phyloP scores from a whole-genome alignment of 2,329 filamentous ascomycete species.

The Scedosporium aurantiacum region DNA sequence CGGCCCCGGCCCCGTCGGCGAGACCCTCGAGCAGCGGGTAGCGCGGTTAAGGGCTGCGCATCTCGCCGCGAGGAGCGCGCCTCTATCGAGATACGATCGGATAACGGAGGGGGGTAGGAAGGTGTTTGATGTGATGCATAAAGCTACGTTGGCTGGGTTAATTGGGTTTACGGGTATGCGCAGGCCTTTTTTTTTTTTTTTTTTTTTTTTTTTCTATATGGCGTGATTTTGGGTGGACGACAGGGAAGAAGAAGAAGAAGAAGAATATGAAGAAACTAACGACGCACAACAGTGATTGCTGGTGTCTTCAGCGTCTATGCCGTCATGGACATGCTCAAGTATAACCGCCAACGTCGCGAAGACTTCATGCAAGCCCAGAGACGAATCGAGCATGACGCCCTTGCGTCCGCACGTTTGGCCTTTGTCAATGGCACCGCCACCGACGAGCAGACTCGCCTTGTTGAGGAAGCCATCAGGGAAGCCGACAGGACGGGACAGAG shows the following conservation, averaged over 20 bases:
- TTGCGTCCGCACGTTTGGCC: slow-evolving; percentile 46
- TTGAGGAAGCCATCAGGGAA: slow-evolving; percentile 43
- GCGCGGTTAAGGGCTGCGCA: slow-evolving; percentile 57
- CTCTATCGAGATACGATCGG: slow-evolving; percentile 40
- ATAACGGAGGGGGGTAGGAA: slow-evolving; percentile 35
- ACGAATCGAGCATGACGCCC: slow-evolving; percentile 40
- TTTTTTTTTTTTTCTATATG: background rate
- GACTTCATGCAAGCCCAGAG: slow-evolving; percentile 48
- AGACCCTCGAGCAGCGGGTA: slow-evolving; percentile 61
- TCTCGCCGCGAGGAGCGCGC: slow-evolving; percentile 51
- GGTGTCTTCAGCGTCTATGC: slow-evolving; percentile 47
- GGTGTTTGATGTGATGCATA: slow-evolving; percentile 45
- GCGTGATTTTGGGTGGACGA: background rate
- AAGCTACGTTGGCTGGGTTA: slow-evolving; percentile 41
- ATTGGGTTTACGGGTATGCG: slow-evolving; percentile 45
- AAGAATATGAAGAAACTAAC: background rate
- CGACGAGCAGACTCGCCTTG: slow-evolving; percentile 42
- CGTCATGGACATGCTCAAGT: slow-evolving; percentile 48
- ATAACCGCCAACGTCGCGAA: slow-evolving; percentile 47
- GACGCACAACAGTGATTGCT: slow-evolving; percentile 33
- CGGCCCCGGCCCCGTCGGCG: slow-evolving; percentile 24
- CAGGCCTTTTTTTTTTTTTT: background rate
- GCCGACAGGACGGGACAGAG: slow-evolving; percentile 33
- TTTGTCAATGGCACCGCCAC: slow-evolving; percentile 48
- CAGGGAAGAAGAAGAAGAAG: background rate